phyloP scores from a whole-genome alignment of 1,284 basidiomycete genomes.

The Bjerkandera adusta region DNA sequence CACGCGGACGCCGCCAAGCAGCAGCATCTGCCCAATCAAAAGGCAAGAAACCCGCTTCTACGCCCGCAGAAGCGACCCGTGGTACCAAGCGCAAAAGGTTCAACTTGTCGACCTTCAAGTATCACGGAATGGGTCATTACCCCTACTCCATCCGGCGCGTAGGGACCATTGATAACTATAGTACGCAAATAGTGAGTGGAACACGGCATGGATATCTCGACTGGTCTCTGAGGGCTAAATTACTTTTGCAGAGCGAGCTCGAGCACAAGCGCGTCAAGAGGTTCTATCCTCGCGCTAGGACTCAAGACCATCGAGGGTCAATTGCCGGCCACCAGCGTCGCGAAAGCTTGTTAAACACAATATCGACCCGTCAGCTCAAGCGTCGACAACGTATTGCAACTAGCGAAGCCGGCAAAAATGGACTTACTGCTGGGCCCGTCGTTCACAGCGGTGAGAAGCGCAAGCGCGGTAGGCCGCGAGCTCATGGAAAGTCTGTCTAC shows the following conservation, averaged over 20 bases:
- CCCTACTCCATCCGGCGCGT: constrained; percentile 24
- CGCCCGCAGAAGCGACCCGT: not conserved
- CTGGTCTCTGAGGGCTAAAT: not conserved
- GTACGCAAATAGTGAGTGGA: constrained; percentile 26
- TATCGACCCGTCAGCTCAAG: not conserved
- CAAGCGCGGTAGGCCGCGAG: too few relatives aligned
- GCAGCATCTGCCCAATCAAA: not conserved
- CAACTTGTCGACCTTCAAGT: constrained; percentile 32
- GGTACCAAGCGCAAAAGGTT: constrained; percentile 8
- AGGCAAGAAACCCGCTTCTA: not conserved
- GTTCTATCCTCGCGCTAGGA: constrained; percentile 32
- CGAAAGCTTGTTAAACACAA: not conserved
- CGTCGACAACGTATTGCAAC: not conserved
- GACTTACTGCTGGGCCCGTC: not conserved
- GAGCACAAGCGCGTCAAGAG: constrained; percentile 34
- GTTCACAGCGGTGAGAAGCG: not conserved
- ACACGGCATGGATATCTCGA: constrained; percentile 23
- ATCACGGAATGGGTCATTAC: constrained; percentile 34
- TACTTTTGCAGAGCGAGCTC: constrained; percentile 28
- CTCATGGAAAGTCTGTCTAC: too few relatives aligned
- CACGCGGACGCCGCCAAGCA: constrained; percentile 18
- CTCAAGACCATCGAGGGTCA: constrained; percentile 22
- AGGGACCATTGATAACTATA: constrained; percentile 35
- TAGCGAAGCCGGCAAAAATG: not conserved
- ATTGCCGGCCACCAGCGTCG: constrained; percentile 24